Evolutionary conservation across 1,284 basidiomycete genomes (phyloP).

Genomic region (Ceratobasidium sp.): DNA sequence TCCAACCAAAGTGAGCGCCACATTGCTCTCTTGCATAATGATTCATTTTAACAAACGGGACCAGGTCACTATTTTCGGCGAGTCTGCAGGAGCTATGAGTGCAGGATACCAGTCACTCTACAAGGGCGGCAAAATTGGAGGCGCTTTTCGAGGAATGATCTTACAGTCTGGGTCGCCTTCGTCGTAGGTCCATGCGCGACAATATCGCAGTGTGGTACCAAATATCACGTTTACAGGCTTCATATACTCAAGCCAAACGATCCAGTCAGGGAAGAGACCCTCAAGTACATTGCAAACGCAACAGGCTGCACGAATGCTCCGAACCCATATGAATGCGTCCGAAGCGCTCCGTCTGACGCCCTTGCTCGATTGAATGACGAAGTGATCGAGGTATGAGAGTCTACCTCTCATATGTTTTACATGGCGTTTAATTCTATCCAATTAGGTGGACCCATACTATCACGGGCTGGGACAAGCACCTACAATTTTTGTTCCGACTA

Average conservation of each 20-base stretch:
- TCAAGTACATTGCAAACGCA: slow-evolving; percentile 30
- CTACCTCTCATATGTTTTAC: too few relatives aligned
- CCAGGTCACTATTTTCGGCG: slow-evolving; percentile 51
- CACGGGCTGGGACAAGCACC: slow-evolving; percentile 6
- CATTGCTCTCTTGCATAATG: background rate
- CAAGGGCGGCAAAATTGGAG: slow-evolving; percentile 46
- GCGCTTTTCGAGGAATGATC: slow-evolving; percentile 47
- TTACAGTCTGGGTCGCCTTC: slow-evolving; percentile 47
- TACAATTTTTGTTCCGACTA: slow-evolving; percentile 19
- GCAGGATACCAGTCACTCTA: slow-evolving; percentile 49
- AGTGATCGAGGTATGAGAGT: slow-evolving; percentile 9
- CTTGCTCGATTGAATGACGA: slow-evolving; percentile 24
- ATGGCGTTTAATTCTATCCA: too few relatives aligned
- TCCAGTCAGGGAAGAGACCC: slow-evolving; percentile 27
- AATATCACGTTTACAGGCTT: background rate
- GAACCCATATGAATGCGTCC: slow-evolving; percentile 36
- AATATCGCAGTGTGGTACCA: too few relatives aligned
- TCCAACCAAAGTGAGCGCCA: slow-evolving; percentile 53
- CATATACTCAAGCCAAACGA: slow-evolving; percentile 3
- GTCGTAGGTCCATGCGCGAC: background rate
- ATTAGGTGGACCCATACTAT: slow-evolving; percentile 33
- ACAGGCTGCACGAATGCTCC: slow-evolving; percentile 33
- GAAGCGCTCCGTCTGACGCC: slow-evolving; percentile 25
- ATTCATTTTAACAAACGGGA: background rate
- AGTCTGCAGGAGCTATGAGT: slow-evolving; percentile 54